phyloP scores from a whole-genome alignment of 345 rosid genomes.

The Lepidium africanum region DNA sequence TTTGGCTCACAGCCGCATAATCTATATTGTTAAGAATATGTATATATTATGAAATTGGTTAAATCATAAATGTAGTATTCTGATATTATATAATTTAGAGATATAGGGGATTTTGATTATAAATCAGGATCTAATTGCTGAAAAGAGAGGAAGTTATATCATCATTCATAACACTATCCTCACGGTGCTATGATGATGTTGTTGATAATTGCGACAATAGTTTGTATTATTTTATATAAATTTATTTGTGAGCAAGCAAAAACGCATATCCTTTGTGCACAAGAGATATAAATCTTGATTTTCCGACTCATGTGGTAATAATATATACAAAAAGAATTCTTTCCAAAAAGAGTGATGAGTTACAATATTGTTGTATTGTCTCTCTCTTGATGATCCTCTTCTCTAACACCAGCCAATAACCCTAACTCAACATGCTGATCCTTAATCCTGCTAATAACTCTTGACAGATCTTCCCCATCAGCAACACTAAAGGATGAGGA shows the following conservation, averaged over 20 bases:
- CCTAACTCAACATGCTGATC: slow-evolving; percentile 69
- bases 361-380: neutral
- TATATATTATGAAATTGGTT: no score
- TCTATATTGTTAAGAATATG: no score
- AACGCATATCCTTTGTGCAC: neutral
- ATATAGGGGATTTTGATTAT: no score
- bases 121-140: no score
- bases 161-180: no score
- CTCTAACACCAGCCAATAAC: slow-evolving; percentile 38
- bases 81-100: no score
- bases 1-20: no score
- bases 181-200: no score
- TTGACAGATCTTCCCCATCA: slow-evolving; percentile 35
- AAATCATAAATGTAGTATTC: no score
- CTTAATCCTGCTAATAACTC: slow-evolving; percentile 60
- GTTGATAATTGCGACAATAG: no score
- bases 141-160: no score
- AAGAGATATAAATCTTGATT: neutral
- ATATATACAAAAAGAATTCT: slow-evolving; percentile 8
- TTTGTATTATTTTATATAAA: no score
- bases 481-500: slow-evolving; percentile 22
- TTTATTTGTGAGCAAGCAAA: neutral
- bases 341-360: neutral
- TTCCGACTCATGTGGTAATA: slow-evolving; percentile 6
- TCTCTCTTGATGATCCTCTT: slow-evolving; percentile 25